These are phyloP conservation scores for Nigrograna mackinnonii DNA, from an alignment of 2,329 filamentous ascomycete genomes.

Conservation along the genomic window DNA sequence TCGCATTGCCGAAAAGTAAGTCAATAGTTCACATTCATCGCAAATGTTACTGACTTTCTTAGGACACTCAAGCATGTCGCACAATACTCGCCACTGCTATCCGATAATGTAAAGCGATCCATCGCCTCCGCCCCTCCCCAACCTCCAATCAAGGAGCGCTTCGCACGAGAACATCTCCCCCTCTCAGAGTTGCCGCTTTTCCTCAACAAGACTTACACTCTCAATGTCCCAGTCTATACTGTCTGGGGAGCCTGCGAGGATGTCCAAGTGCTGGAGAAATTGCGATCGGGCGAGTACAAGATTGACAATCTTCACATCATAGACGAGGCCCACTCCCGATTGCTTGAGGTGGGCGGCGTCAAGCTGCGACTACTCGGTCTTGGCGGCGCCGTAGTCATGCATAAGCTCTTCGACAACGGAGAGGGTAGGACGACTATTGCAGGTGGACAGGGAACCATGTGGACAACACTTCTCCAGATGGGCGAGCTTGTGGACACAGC, in stretches of 20 bases:
- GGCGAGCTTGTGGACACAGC: conserved; percentile 97
- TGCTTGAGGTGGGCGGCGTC: conserved; percentile 92
- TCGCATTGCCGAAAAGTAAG: conserved; percentile 96
- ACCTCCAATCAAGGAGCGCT: conserved; percentile 77
- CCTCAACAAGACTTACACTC: conserved; percentile 82
- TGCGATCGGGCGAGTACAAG: conserved; percentile 97
- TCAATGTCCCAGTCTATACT: conserved; percentile 96
- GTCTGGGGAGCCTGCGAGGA: conserved; percentile 99
- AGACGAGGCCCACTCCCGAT: conserved; percentile 93
- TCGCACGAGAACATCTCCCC: conserved; percentile 78
- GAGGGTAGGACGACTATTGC: conserved; percentile 98
- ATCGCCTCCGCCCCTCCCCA: conserved; percentile 71
- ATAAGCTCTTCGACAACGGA: conserved; percentile 99
- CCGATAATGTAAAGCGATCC: conserved; percentile 70
- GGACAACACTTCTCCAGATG: conserved; percentile 98
- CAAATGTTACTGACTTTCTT: conserved; percentile 18
- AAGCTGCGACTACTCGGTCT: conserved; percentile 93
- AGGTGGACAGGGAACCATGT: conserved; percentile 98
- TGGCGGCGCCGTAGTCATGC: conserved; percentile 97
- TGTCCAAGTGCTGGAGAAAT: conserved; percentile 95
- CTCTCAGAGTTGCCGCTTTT: conserved; percentile 92
- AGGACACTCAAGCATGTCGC: conserved; percentile 98
- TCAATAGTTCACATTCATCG: conserved; percentile 13
- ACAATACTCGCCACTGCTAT: conserved; percentile 94
- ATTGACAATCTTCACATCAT: conserved; percentile 97